These are phyloP conservation scores for Pythium brassicae DNA, from an alignment of 352 stramenopile genomes.

Conservation along the genomic window DNA sequence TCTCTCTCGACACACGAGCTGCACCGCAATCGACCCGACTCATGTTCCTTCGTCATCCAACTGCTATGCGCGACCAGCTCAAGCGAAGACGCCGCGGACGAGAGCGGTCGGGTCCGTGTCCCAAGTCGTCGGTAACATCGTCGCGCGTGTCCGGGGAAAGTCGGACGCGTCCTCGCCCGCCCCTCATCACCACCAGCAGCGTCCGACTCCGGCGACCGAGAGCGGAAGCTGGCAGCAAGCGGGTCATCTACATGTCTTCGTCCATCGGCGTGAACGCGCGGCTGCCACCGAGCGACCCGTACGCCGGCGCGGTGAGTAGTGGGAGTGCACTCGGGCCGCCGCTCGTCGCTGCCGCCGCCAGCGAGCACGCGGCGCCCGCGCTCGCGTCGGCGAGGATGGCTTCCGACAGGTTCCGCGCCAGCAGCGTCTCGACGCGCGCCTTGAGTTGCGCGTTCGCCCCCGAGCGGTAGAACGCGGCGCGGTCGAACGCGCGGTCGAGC, in stretches of 20 bases:
- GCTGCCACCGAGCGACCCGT: constrained; percentile 10
- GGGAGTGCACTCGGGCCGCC: not conserved
- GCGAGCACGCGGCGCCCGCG: not conserved
- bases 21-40: no score
- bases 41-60: no score
- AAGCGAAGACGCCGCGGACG: no score
- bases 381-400: constrained; percentile 41
- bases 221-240: not conserved
- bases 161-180: no score
- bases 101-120: no score
- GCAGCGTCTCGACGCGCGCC: constrained; percentile 39
- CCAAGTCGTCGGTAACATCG: no score
- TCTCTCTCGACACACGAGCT: not conserved
- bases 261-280: constrained; percentile 29
- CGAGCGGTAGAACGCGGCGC: constrained; percentile 35
- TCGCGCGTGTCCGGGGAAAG: no score
- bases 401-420: constrained; percentile 55
- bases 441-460: constrained; percentile 46
- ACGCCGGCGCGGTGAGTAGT: constrained; percentile 16
- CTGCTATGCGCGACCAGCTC: no score
- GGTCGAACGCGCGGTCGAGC: constrained; percentile 64
- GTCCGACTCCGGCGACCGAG: no score
- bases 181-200: no score
- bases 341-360: not conserved
- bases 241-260: constrained; percentile 19